Evolutionary conservation across 768 basidiomycete genomes (phyloP).

Genomic region (Auriscalpium orientale): DNA sequence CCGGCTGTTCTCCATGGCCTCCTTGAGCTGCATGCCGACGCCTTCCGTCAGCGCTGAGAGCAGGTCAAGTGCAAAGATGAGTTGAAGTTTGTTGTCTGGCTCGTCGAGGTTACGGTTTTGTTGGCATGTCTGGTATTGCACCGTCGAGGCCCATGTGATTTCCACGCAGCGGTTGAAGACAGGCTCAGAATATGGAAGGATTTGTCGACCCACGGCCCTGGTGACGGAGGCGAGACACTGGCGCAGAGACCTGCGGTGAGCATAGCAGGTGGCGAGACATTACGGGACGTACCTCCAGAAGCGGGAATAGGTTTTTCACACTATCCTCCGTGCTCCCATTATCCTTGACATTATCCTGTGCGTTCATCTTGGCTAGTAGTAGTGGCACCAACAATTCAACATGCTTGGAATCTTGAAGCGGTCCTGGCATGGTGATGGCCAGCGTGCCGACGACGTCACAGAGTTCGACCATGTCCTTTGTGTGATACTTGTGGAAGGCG

Average conservation of each 20-base stretch:
- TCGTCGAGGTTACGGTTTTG: conserved; percentile 88
- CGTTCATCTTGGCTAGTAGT: conserved; percentile 68
- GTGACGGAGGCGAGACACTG: conserved; percentile 97
- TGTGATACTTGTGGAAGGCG: conserved; percentile 97
- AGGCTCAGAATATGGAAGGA: conserved; percentile 81
- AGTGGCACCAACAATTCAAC: conserved; percentile 97
- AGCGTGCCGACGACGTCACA: conserved; percentile 98
- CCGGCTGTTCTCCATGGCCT: conserved; percentile 57
- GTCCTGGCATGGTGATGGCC: conserved; percentile 89
- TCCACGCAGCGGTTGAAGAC: conserved; percentile 88
- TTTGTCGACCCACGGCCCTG: conserved; percentile 87
- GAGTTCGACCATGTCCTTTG: conserved; percentile 97
- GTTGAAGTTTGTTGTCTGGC: conserved; percentile 91
- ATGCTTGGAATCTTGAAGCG: conserved; percentile 76
- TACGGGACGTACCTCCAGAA: conserved; percentile 70
- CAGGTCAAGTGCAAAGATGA: conserved; percentile 93
- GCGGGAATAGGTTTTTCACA: conserved; percentile 87
- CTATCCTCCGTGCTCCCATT: no score
- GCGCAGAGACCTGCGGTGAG: background rate
- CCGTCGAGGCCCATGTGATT: conserved; percentile 75
- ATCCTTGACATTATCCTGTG: conserved; percentile 89
- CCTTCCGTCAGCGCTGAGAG: conserved; percentile 95
- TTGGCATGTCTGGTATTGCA: conserved; percentile 82
- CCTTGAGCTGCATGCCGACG: conserved; percentile 69
- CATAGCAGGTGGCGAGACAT: background rate